Conservation (phyloP, 2,329 filamentous ascomycete genomes). For the Curvularia hawaiiensis region DNA sequence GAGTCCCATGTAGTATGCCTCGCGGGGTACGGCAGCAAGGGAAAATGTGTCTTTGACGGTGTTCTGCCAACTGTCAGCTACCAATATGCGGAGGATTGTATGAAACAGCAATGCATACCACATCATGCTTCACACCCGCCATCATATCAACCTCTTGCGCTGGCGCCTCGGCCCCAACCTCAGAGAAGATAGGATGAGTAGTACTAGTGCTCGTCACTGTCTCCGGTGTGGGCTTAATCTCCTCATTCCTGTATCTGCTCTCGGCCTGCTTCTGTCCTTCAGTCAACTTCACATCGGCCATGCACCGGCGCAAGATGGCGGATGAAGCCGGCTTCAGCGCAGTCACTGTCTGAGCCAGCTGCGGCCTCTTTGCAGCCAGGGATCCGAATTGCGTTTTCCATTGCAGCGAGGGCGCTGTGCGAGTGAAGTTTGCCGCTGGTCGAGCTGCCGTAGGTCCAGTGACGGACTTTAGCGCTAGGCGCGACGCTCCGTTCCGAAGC, state of each 20-base stretch:
- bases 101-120: slow-evolving; percentile 31
- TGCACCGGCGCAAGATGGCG: slow-evolving; percentile 49
- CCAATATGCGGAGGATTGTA: neutral
- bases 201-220: slow-evolving; percentile 64
- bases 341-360: slow-evolving; percentile 24
- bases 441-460: slow-evolving; percentile 35
- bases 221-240: slow-evolving; percentile 65
- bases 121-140: slow-evolving; percentile 49
- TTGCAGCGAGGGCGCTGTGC: slow-evolving; percentile 35
- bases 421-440: slow-evolving; percentile 32
- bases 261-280: slow-evolving; percentile 63
- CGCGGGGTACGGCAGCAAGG: slow-evolving; percentile 51
- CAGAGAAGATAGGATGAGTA: slow-evolving; percentile 48
- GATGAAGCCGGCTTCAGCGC: slow-evolving; percentile 41
- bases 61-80: slow-evolving; percentile 39
- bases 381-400: slow-evolving; percentile 53
- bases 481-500: slow-evolving; percentile 53
- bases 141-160: slow-evolving; percentile 53
- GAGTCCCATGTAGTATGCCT: slow-evolving; percentile 57
- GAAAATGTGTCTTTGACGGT: slow-evolving; percentile 57
- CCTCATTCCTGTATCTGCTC: slow-evolving; percentile 58
- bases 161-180: slow-evolving; percentile 43
- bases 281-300: slow-evolving; percentile 47
- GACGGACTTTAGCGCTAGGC: slow-evolving; percentile 48
- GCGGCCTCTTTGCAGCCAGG: slow-evolving; percentile 37